Base-by-base conservation (phyloP, 1,284 basidiomycete genomes). In the Polyporus tsugae region DNA sequence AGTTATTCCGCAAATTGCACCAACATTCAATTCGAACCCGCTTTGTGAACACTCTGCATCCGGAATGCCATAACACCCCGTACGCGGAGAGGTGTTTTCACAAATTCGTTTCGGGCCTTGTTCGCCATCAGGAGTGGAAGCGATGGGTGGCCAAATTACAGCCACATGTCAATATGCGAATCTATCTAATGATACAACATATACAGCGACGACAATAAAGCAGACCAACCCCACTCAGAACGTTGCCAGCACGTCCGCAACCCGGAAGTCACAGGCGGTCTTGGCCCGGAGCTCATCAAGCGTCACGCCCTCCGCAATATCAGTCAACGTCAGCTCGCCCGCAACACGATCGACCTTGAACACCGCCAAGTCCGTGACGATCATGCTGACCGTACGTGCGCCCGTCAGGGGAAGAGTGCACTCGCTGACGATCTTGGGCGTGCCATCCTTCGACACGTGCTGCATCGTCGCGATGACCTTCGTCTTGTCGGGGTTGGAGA, bases 291-390 rank as follows among this genome's bases (percentile, higher is more conserved):
- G 89, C 80, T 97, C 94, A 46, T 96, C 93, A 61, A 97, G 78
- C 9, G 90, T 92, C 9, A 92, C 90, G 15, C 95, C 96, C 70
- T 94, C 89, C 49, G 93, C 92, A 59, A 97, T 79, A 80, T 98
- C 97, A 64, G 89, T 88, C 74, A 98, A 83, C 59, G 88, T 89
- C 78, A 99, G 82, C 72, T 86, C 86, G 19, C 94, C 93, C 58
- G 87, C 86, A 69, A 82, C 83, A 65, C 94, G 87, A 80, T 98
- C 93, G 19, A 98, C 94, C 63, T 93, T 85, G 80, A 99, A 99
- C 58, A 96, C 95, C 41, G 91, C 93, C 44, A 97, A 86, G 77
- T 99, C 96, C 1, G 97, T 98, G 79, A 99, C 91, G 78, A 98
- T 97, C 74, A 91, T 88, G 81, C 92, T 94, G 70, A 98, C 95